Percentiles rank a stretch among this genome's conserved stretches.
Conservation (phyloP, 768 basidiomycete genomes). For the Kondoa malvinella region DNA sequence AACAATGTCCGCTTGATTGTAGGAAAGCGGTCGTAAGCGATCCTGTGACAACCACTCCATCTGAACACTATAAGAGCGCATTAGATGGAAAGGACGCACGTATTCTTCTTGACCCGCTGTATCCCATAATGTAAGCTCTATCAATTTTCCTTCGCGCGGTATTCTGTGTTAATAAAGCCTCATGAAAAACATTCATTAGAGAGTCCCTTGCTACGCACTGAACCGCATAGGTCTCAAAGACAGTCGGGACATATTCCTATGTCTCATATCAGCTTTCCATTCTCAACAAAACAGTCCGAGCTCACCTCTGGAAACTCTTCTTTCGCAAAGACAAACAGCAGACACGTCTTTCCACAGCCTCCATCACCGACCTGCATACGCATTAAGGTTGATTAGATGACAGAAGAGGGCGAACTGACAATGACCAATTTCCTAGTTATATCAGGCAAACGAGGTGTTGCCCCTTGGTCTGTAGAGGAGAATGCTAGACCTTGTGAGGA, state of each 20-base stretch:
- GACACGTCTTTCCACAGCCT: conserved; percentile 45
- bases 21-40: conserved; percentile 83
- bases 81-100: conserved; percentile 36
- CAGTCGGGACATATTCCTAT: conserved; percentile 76
- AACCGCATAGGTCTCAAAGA: conserved; percentile 76
- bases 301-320: conserved; percentile 33
- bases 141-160: conserved; percentile 76
- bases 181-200: conserved; percentile 71
- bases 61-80: background rate
- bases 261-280: background rate
- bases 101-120: conserved; percentile 99
- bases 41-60: background rate
- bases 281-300: background rate
- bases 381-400: too few relatives aligned
- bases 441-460: background rate
- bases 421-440: background rate
- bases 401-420: too few relatives aligned
- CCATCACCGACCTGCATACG: background rate
- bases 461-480: background rate
- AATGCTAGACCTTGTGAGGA: background rate
- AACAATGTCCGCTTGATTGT: conserved; percentile 96
- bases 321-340: conserved; percentile 88
- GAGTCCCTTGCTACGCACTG: conserved; percentile 26
- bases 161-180: conserved; percentile 86
- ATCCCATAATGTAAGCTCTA: conserved; percentile 99